phyloP scores from a whole-genome alignment of 2,329 filamentous ascomycete genomes.

The Chaetothyriales sp. region DNA sequence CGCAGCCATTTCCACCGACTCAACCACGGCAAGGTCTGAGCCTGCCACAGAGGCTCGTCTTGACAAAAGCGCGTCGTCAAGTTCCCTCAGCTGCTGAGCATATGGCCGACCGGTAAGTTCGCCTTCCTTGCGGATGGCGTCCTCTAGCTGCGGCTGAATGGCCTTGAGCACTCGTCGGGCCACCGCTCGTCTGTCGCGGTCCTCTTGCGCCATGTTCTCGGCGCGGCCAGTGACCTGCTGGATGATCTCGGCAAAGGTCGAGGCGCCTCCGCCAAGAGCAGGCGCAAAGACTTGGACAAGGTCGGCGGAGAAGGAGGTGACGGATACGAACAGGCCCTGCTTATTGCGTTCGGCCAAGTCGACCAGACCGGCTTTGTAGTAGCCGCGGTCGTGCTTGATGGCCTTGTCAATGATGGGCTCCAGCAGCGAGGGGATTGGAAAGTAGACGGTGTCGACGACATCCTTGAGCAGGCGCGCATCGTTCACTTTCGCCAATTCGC shows the following conservation, averaged over 20 bases:
- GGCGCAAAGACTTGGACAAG: conserved; percentile 43
- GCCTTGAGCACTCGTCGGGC: conserved; percentile 80
- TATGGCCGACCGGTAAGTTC: conserved; percentile 59
- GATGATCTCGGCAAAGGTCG: conserved; percentile 34
- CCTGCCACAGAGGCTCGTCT: conserved; percentile 38
- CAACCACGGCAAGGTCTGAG: conserved; percentile 16
- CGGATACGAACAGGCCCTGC: conserved; percentile 46
- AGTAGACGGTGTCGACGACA: conserved; percentile 81
- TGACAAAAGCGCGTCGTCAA: conserved; percentile 53
- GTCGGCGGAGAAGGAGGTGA: conserved; percentile 47
- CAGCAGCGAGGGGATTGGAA: conserved; percentile 67
- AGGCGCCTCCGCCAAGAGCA: conserved; percentile 38
- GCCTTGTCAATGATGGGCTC: conserved; percentile 68
- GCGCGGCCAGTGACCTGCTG: conserved; percentile 37
- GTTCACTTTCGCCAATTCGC: conserved; percentile 65
- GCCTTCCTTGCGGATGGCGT: conserved; percentile 66
- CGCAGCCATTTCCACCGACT: conserved; percentile 11
- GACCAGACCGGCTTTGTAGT: conserved; percentile 41
- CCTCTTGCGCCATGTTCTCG: conserved; percentile 42
- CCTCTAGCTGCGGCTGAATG: conserved; percentile 63
- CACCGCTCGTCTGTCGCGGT: conserved; percentile 69
- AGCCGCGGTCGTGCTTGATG: conserved; percentile 50
- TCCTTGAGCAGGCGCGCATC: conserved; percentile 62
- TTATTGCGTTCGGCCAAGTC: conserved; percentile 40
- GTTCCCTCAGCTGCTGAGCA: conserved; percentile 56